Evolutionary conservation across 2,329 filamentous ascomycete species (phyloP), one percentile per base, ranked within the genome.

Genomic region (Hypoxylon sp.): DNA sequence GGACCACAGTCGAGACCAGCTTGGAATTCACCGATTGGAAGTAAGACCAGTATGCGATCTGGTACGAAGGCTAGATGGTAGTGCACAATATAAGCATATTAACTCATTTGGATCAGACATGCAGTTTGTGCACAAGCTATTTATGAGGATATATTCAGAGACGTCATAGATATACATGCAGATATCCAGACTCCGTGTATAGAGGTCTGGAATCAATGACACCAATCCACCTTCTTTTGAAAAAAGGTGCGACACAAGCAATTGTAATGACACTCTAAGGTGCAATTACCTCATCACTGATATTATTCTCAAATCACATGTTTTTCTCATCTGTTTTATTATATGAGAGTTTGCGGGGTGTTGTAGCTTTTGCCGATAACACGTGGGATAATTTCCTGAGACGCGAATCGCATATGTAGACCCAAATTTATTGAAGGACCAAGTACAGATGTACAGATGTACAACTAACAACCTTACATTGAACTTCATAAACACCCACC

Each of bases 351-450:
- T 48, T 43, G 58, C 50, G 39, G 41, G 52, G 61, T 41, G 59
- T 53, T 27, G 29, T 52, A 29, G 51, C 34, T 56, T 23, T 30
- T 27, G 3, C 41, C 34, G 60, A 62, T 67, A 60, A 67, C 63
- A 60, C 53, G 50, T 56, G 55, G 53, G 32, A 37, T 55, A 64
- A 59, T 63, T 66, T 62, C 68, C 54, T 64, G 48, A 48, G 52
- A 70, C 65, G 61, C 61, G 57, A 58, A 66, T 50, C 29, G 61
- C 58, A 29, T 54, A 27, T 6, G 3, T 3, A 6, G 25, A 55
- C 63, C 63, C 56, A 45, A 58, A 65, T 53, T 65, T 52, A 65
- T 52, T 55, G 14, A 45, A 62, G 12, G 23, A 61, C 30, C 37
- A 27, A 29, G 48, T 62, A 54, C 46, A 53, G 41, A 56, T 46